Evolutionary conservation across 1,284 basidiomycete species (phyloP).

Genomic region (Xerocomus minutiporus): DNA sequence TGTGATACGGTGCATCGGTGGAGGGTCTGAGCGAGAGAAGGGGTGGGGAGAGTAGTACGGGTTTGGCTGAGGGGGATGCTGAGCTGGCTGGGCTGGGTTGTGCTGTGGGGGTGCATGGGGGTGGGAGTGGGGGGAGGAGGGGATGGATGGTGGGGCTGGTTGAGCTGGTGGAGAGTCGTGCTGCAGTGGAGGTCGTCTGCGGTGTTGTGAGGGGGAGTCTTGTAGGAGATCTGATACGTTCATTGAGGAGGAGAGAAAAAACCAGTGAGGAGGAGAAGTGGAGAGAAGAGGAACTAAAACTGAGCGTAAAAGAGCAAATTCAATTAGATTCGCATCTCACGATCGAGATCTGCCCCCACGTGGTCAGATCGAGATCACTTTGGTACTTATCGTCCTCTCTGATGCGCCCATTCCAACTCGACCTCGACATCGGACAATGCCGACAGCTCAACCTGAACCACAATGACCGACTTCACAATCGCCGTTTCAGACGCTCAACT

Average conservation of each 20-base stretch:
- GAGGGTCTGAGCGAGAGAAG: slow-evolving; percentile 21
- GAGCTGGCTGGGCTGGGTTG: slow-evolving; percentile 1
- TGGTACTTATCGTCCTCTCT: no score
- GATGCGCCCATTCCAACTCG: no score
- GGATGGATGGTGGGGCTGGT: slow-evolving; percentile 10
- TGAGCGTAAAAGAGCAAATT: neutral
- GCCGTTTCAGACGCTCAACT: slow-evolving; percentile 32
- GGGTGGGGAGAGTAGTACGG: slow-evolving; percentile 22
- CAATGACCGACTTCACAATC: slow-evolving; percentile 28
- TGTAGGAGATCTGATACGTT: slow-evolving; percentile 69
- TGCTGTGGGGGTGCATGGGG: slow-evolving; percentile 16
- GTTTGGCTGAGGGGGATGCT: slow-evolving; percentile 20
- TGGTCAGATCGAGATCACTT: slow-evolving; percentile 29
- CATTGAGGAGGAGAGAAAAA: slow-evolving; percentile 38
- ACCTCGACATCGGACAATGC: no score
- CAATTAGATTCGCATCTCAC: slow-evolving; percentile 35
- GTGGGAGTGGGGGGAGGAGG: slow-evolving; percentile 21
- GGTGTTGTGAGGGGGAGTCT: slow-evolving; percentile 59
- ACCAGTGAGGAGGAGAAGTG: slow-evolving; percentile 3
- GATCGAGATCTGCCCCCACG: slow-evolving; percentile 33
- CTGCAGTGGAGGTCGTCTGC: slow-evolving; percentile 27
- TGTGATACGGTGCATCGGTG: slow-evolving; percentile 29
- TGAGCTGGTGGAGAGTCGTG: slow-evolving; percentile 26
- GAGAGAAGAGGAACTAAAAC: no score
- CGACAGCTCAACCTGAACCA: no score